Percentiles rank a stretch among this genome's conserved stretches.
Evolutionary conservation across 495 filamentous ascomycete genomes (phyloP).

Genomic region (Viridothelium virens): DNA sequence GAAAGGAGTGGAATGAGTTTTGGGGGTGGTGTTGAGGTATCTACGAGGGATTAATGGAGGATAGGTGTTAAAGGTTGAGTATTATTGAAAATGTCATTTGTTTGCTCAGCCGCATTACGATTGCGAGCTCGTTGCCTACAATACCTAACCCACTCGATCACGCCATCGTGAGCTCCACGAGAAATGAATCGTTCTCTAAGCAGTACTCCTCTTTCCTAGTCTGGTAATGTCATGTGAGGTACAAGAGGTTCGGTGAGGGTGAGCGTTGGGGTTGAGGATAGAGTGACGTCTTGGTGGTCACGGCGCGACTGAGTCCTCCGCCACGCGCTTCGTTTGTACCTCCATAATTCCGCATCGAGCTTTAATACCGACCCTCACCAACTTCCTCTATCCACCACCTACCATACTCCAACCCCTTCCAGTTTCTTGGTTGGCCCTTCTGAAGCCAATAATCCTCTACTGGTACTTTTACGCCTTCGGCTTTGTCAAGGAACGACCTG

Average conservation of each 20-base stretch:
- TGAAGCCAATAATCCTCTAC: neutral
- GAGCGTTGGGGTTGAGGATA: neutral
- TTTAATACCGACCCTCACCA: neutral
- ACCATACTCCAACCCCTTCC: neutral
- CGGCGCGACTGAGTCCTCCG: neutral
- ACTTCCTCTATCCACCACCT: neutral
- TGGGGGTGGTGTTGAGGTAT: no score
- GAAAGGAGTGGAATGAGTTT: no score
- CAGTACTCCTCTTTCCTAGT: neutral
- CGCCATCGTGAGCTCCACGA: no score
- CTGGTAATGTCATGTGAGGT: neutral
- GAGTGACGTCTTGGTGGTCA: neutral
- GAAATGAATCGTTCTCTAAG: no score
- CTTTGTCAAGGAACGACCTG: neutral
- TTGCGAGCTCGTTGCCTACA: no score
- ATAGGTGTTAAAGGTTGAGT: no score
- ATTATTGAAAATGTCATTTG: no score
- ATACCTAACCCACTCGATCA: no score
- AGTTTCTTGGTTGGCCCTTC: neutral
- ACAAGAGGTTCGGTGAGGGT: neutral
- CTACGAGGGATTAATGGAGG: no score
- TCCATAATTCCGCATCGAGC: conserved; percentile 10
- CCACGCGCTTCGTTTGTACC: neutral
- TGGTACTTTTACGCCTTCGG: neutral
- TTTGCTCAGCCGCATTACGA: no score